phyloP scores from a whole-genome alignment of 371 early-diverging fungal species.

The Mucor saturninus region DNA sequence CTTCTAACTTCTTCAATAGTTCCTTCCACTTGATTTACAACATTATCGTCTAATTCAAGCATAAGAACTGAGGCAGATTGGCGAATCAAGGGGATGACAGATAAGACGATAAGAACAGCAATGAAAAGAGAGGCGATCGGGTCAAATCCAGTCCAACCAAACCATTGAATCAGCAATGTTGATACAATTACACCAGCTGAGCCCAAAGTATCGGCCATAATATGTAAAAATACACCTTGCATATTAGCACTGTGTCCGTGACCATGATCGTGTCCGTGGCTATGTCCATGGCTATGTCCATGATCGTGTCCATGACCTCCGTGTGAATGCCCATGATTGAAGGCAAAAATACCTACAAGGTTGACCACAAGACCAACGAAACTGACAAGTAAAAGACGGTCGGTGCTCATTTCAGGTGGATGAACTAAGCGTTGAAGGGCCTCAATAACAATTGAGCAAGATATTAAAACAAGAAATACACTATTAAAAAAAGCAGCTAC shows the following conservation, averaged over 20 bases:
- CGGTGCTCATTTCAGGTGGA: slow-evolving; percentile 88
- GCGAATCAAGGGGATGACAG: slow-evolving; percentile 84
- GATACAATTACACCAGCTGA: slow-evolving; percentile 95
- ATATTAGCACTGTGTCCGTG: slow-evolving; percentile 69
- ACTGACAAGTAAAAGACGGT: slow-evolving; percentile 83
- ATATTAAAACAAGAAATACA: slow-evolving; percentile 86
- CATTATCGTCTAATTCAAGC: slow-evolving; percentile 56
- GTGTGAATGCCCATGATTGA: slow-evolving; percentile 84
- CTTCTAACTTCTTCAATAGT: slow-evolving; percentile 54
- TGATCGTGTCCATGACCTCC: slow-evolving; percentile 74
- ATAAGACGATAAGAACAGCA: slow-evolving; percentile 83
- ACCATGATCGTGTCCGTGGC: slow-evolving; percentile 32
- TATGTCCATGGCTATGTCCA: slow-evolving; percentile 18
- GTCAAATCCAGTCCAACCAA: slow-evolving; percentile 96
- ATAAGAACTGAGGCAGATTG: slow-evolving; percentile 68
- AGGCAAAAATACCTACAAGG: slow-evolving; percentile 90
- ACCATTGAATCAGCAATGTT: slow-evolving; percentile 83
- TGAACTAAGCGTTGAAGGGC: slow-evolving; percentile 86
- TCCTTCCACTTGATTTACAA: slow-evolving; percentile 55
- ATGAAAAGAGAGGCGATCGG: slow-evolving; percentile 93
- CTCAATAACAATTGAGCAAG: slow-evolving; percentile 87
- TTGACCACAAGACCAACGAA: slow-evolving; percentile 92
- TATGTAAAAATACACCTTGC: slow-evolving; percentile 94
- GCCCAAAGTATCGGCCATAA: slow-evolving; percentile 96
- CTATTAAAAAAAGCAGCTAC: slow-evolving; percentile 94